Evolutionary conservation across 2,329 filamentous ascomycete species (phyloP), one percentile per base, ranked within the genome.

Genomic region (Nannizziopsis barbatae): DNA sequence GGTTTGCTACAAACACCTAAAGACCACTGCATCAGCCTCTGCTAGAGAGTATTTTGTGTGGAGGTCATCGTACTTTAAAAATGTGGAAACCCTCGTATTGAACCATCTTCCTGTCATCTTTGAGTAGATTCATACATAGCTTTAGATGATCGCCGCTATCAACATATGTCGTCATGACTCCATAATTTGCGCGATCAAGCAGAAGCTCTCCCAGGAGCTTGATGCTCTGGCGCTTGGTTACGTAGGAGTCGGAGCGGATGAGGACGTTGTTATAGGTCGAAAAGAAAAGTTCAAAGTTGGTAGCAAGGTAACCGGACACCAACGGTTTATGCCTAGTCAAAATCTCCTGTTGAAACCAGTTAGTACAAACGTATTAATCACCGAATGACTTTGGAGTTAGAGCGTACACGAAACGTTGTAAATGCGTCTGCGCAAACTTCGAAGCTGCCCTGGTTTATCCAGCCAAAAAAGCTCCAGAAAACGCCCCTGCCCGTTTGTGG

Each of bases 1-100:
- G 92, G 64, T 98, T 98, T 52, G 92, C 92, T 47, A 96, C 92
- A 67, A 98, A 98, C 53, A 98, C 90, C 77, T 80, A 56, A 18
- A 45, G 11, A 7, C 8, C 15, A 17, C 43, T 9, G 36, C 17
- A 35, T 44, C 12, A 44, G 18, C 12, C 3, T 1, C 14, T 14
- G 17, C 3, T 11, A 15, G 31, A 18, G 12, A 30, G 10, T n/a
- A 20, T 38, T 9, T 30, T 14, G 27, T 22, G 38, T 45, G 18
- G 33, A 60, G 12, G 18, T 2, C 27, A 31, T 51, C 58, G 52
- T 60, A 80, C 77, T 74, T 98, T 98, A 76, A 98, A 98, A 37
- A 98, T 90, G 64, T 98, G 92, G 65, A 98, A 98, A 6, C 89
- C 92, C 66, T 98, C 92, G 65, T 98, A 98, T 68, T 96, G 92